Percentiles rank a stretch among this genome's conserved stretches.
phyloP scores from a whole-genome alignment of 2,329 filamentous ascomycete genomes.

The Albifimbria verrucaria region DNA sequence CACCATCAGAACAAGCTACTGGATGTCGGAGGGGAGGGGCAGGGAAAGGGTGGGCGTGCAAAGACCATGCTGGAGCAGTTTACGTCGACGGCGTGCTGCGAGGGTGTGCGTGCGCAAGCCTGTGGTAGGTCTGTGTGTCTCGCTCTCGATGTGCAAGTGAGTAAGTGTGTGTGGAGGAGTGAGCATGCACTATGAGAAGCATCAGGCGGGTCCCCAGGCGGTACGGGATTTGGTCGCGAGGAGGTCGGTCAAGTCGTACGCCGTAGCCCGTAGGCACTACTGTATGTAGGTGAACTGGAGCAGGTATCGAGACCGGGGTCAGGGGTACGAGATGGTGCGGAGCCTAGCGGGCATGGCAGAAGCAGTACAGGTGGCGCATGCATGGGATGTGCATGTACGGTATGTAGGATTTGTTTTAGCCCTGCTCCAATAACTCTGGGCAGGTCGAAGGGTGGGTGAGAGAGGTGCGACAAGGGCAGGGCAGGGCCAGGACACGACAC shows the following conservation, averaged over 20 bases:
- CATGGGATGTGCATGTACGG: neutral
- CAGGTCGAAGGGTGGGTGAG: neutral
- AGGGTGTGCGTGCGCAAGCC: neutral
- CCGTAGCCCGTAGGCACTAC: too few relatives aligned
- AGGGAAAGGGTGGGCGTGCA: neutral
- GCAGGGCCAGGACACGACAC: neutral
- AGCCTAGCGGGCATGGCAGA: neutral
- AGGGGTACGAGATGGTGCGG: neutral
- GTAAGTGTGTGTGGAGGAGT: neutral
- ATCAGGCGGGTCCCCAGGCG: too few relatives aligned
- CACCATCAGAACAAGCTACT: neutral
- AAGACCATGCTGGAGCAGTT: neutral
- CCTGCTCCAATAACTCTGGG: neutral
- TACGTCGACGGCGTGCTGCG: neutral
- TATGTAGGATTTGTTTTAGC: neutral
- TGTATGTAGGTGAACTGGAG: too few relatives aligned
- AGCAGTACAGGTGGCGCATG: neutral
- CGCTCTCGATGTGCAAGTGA: neutral
- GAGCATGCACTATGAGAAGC: too few relatives aligned
- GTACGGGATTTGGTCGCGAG: too few relatives aligned
- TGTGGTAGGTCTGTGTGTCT: neutral
- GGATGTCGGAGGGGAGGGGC: neutral
- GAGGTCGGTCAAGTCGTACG: too few relatives aligned
- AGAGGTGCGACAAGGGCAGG: neutral
- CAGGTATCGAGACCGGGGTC: neutral